These are phyloP conservation scores for Scortechinia acanthostroma DNA, from an alignment of 2,329 filamentous ascomycete genomes.

Conservation along the genomic window DNA sequence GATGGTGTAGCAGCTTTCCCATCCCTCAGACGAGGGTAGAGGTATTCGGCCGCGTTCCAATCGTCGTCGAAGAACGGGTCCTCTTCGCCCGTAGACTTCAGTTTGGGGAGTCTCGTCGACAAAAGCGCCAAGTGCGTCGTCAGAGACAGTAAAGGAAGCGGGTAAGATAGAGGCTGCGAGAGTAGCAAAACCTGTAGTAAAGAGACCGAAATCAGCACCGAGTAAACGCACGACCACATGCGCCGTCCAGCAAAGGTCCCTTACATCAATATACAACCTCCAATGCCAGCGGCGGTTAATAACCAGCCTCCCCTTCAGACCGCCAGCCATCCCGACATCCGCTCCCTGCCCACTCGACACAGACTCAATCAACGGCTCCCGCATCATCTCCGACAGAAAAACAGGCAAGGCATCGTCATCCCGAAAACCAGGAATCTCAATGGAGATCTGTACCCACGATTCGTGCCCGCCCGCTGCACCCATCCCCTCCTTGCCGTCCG, in stretches of 20 bases:
- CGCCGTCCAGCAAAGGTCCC: no score
- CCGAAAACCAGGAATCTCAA: slow-evolving; percentile 83
- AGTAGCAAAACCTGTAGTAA: slow-evolving; percentile 72
- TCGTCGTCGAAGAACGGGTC: slow-evolving; percentile 97
- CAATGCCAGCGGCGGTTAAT: slow-evolving; percentile 93
- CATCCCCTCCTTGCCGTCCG: slow-evolving; percentile 14
- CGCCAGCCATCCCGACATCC: slow-evolving; percentile 39
- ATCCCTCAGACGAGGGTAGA: slow-evolving; percentile 55
- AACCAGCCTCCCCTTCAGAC: slow-evolving; percentile 64
- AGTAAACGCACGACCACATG: no score
- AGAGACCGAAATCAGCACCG: slow-evolving; percentile 5
- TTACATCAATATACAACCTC: slow-evolving; percentile 88
- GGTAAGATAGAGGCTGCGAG: slow-evolving; percentile 87
- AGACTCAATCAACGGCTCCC: slow-evolving; percentile 67
- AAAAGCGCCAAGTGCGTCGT: slow-evolving; percentile 91
- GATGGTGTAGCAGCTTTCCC: slow-evolving; percentile 7
- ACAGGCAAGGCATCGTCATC: slow-evolving; percentile 88
- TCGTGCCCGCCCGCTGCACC: slow-evolving; percentile 18
- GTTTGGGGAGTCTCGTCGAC: slow-evolving; percentile 72
- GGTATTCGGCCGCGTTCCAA: slow-evolving; percentile 74
- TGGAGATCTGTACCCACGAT: slow-evolving; percentile 78
- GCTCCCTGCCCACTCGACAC: background rate
- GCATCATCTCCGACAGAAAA: slow-evolving; percentile 81
- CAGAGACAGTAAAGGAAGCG: slow-evolving; percentile 82
- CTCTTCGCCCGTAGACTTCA: slow-evolving; percentile 86